Evolutionary conservation across 2,329 filamentous ascomycete species (phyloP), one percentile per base, ranked within the genome.

Genomic region (Exophiala oligosperma): DNA sequence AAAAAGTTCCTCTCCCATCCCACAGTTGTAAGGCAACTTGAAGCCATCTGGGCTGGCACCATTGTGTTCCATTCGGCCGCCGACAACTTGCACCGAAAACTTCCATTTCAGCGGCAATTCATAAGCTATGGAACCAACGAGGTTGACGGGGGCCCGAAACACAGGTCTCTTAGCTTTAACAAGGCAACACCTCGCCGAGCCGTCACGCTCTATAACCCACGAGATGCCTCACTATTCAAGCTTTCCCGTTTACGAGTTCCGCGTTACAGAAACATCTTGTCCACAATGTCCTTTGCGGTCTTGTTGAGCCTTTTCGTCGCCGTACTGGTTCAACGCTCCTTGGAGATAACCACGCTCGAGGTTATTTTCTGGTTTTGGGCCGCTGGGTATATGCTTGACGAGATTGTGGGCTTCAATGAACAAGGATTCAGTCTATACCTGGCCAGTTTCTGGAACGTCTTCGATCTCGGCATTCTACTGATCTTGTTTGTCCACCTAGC

Each of bases 321-420:
- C 8, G 92, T 97, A 8, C 81, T 97, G 2, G 78, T 84, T 9
- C 79, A 90, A 69, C 84, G 90, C 59, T 93, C 91, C 2, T 82
- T 87, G 54, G 82, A 87, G 52, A 96, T 97, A 68, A 96, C 91
- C 1, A 84, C 84, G 0, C 77, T 97, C 8, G 93, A 97, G 72
- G 79, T 97, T 14, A 73, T 96, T 11, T 97, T 97, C 74, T 97
- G 93, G 93, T 91, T 97, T 73, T 97, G 93, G 92, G 96, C 91
- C 70, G 91, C 91, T 26, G 93, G 93, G 0, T 97, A 95, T 73
- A 96, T 97, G 91, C 84, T 97, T 32, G 93, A 97, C 69, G 93
- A 97, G 74, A 83, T 97, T 23, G 92, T 97, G 17, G 92, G 92
- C 9, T 97, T 97, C 79, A 96, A 92, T 65, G 93, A 97, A 73